These are phyloP conservation scores for Phalaenopsis aphrodite DNA, from an alignment of 106 monocot genomes.

Conservation along the genomic window DNA sequence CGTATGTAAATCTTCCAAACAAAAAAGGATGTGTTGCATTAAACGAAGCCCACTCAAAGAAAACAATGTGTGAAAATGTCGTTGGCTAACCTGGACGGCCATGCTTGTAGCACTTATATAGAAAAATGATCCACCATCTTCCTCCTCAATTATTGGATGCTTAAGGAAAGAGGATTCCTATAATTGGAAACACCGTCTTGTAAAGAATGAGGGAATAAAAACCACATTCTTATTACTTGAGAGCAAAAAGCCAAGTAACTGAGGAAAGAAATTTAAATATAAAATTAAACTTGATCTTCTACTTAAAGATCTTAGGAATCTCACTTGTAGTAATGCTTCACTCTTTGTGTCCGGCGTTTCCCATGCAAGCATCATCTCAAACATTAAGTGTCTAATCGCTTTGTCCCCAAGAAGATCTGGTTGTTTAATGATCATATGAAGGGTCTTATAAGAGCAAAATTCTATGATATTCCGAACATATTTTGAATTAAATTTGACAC, in stretches of 20 bases:
- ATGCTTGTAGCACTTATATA: conserved; percentile 57
- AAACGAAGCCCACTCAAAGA: too few relatives aligned
- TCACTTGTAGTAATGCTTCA: conserved; percentile 49
- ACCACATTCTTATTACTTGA: neutral
- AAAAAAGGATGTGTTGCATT: too few relatives aligned
- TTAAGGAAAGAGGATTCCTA: conserved; percentile 34
- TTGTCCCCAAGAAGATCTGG: conserved; percentile 57
- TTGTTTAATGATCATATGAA: conserved; percentile 34
- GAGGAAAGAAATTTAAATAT: neutral
- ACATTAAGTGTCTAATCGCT: conserved; percentile 57
- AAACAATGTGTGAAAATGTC: neutral
- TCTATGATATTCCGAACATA: conserved; percentile 74
- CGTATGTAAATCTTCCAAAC: too few relatives aligned
- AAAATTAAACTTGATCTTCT: neutral
- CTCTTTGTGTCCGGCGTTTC: conserved; percentile 47
- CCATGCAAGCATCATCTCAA: conserved; percentile 99
- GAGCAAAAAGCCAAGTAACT: neutral
- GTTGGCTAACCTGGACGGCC: conserved; percentile 68
- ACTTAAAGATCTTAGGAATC: neutral
- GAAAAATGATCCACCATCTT: conserved; percentile 68
- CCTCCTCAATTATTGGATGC: conserved; percentile 42
- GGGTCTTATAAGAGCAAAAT: conserved; percentile 64
- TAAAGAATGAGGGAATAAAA: too few relatives aligned
- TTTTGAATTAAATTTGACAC: conserved; percentile 26
- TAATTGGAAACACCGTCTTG: neutral